Evolutionary conservation across 1,284 basidiomycete species (phyloP).

Genomic region (Phellopilus nigrolimitatus): DNA sequence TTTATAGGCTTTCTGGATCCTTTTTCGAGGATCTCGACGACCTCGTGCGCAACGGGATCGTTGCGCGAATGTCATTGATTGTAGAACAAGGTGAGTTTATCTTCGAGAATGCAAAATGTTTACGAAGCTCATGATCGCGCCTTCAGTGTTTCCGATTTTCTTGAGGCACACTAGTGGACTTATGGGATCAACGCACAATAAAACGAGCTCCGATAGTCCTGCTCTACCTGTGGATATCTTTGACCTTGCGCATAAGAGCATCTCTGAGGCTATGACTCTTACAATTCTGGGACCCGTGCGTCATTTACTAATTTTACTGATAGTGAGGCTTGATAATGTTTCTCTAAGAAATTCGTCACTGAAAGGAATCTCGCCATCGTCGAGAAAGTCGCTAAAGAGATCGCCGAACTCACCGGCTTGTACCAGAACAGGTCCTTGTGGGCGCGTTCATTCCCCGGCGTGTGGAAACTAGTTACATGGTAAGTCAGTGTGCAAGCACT

Average conservation of each 20-base stretch:
- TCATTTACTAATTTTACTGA: neutral
- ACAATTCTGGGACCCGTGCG: neutral
- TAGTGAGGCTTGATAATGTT: neutral
- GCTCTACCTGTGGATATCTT: neutral
- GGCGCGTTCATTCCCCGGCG: neutral
- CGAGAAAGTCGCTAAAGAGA: neutral
- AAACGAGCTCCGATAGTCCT: neutral
- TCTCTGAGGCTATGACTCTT: neutral
- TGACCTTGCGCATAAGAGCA: neutral
- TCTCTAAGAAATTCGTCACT: neutral
- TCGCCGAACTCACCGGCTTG: neutral
- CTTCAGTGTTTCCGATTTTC: neutral
- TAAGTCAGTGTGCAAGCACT: neutral
- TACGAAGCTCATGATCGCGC: no score
- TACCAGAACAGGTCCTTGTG: neutral
- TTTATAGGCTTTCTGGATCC: neutral
- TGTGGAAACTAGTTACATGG: neutral
- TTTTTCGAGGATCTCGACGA: neutral
- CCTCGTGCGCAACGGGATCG: neutral
- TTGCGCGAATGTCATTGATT: neutral
- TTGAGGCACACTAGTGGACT: neutral
- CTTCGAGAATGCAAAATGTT: neutral
- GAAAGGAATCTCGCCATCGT: neutral
- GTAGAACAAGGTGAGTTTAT: neutral
- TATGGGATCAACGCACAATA: neutral